Percentiles rank a stretch among this genome's conserved stretches.
These are phyloP conservation scores for Epichloe coenophiala DNA, from an alignment of 2,329 filamentous ascomycete species.

Conservation along the genomic window DNA sequence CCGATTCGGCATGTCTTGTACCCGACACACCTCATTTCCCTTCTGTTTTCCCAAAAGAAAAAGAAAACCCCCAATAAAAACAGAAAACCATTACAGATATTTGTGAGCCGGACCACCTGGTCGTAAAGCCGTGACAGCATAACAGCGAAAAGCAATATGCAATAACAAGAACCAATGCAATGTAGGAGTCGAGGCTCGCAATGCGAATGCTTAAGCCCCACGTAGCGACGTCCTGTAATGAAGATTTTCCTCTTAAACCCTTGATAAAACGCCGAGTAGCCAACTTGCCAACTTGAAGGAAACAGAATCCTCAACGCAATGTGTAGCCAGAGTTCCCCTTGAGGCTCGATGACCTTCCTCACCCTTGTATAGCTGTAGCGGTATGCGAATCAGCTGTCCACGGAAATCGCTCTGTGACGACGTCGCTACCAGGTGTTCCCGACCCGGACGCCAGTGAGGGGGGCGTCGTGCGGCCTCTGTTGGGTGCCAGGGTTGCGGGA, in stretches of 20 bases:
- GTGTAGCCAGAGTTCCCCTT: neutral
- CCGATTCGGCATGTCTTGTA: neutral
- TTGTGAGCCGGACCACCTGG: constrained; percentile 9
- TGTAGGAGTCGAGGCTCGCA: neutral
- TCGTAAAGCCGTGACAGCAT: constrained; percentile 7
- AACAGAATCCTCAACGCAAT: neutral
- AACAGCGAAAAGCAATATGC: neutral
- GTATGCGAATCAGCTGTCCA: constrained; percentile 33
- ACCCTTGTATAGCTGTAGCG: constrained; percentile 34
- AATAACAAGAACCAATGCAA: neutral
- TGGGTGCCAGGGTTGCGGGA: neutral
- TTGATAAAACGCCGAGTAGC: constrained; percentile 1
- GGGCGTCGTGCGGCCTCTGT: constrained; percentile 24
- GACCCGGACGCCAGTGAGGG: constrained; percentile 33
- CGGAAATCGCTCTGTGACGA: constrained; percentile 31
- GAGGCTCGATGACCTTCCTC: neutral
- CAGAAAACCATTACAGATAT: neutral
- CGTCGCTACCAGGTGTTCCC: constrained; percentile 31
- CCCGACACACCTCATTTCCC: neutral
- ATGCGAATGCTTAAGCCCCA: neutral
- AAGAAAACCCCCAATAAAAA: no score
- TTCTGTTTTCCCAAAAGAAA: neutral
- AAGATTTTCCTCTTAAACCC: neutral
- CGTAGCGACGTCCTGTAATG: neutral
- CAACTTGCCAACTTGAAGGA: no score